Base-by-base conservation (phyloP, 2,329 filamentous ascomycete genomes). In the Sporothrix dimorphospora region DNA sequence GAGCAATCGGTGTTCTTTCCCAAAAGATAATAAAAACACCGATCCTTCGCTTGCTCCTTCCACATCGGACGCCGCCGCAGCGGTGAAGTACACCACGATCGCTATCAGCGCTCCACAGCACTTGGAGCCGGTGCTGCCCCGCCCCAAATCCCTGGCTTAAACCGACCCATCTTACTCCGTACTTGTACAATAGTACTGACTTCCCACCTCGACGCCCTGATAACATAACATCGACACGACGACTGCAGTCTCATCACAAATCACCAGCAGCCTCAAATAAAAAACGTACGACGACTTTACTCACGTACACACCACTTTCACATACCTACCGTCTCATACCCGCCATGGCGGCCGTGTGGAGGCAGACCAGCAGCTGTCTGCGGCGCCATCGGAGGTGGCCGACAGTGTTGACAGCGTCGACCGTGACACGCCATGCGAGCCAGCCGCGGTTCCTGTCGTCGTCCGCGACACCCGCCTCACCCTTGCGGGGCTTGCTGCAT, bases 401-500 rank as follows among this genome's bases (percentile, higher is more conserved):
- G 55, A 59, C 69, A 5, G 7, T 7, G 24, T 30, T 53, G 30
- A 40, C 38, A n/a, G 14, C 55, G 34, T 38, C 30, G 16, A 4
- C 30, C 2, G 19, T 9, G n/a, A 16, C 61, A n/a, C 21, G 51
- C 8, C 14, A 3, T 12, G 24, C 42, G 8, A 14, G 59, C n/a
- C 40, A 14, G 14, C 42, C 40, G 16, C 61, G 61, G 40, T 21
- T 47, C 7, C 4, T 67, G 24, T 67, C 63, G 27, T 67, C 55
- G 19, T 21, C 63, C 8, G 8, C 57, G 2, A 5, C 19, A 12
- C 1, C 30, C 30, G 40, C 9, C 19, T 69, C 72, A 8, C 57
- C 65, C n/a, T 53, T 72, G 4, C 14, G 68, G 9, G 57, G 57
- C 42, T 76, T 94, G 1, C 24, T 71, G 27, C 87, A 85, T 70